Evolutionary conservation across 495 filamentous ascomycete genomes (phyloP).

Genomic region (Annulohypoxylon moriforme): DNA sequence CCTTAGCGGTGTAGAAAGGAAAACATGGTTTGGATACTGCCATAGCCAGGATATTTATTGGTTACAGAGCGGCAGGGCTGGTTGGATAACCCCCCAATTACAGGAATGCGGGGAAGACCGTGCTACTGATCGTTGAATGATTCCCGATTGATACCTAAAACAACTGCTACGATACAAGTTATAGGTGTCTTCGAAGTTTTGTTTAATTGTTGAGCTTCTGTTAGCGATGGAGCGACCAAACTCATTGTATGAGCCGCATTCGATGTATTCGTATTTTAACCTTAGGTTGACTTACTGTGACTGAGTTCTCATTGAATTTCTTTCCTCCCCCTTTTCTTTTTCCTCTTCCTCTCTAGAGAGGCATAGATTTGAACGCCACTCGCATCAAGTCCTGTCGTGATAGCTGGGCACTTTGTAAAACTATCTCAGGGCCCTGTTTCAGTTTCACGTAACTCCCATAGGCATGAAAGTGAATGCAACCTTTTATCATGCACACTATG

Average conservation of each 20-base stretch:
- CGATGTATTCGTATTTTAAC: background rate
- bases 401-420: background rate
- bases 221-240: background rate
- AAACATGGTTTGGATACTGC: conserved; percentile 7
- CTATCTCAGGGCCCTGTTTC: conserved; percentile 5
- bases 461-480: conserved; percentile 24
- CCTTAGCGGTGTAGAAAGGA: conserved; percentile 27
- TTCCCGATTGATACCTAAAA: conserved; percentile 1
- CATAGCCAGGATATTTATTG: conserved; percentile 25
- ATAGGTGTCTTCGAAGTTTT: background rate
- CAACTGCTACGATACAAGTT: background rate
- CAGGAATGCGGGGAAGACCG: conserved; percentile 11
- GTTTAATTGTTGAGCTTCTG: background rate
- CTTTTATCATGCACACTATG: conserved; percentile 15
- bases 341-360: background rate
- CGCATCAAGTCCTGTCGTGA: background rate
- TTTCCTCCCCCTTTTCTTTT: background rate
- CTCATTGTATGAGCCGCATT: background rate
- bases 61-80: conserved; percentile 2
- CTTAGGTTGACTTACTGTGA: background rate
- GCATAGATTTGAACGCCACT: background rate
- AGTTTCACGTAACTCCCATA: conserved; percentile 14
- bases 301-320: no score
- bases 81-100: background rate
- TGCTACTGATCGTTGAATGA: background rate